Percentiles rank a stretch among this genome's conserved stretches.
Conservation (phyloP, 192 early-diverging fungal genomes). For the Rhizophlyctis rosea region DNA sequence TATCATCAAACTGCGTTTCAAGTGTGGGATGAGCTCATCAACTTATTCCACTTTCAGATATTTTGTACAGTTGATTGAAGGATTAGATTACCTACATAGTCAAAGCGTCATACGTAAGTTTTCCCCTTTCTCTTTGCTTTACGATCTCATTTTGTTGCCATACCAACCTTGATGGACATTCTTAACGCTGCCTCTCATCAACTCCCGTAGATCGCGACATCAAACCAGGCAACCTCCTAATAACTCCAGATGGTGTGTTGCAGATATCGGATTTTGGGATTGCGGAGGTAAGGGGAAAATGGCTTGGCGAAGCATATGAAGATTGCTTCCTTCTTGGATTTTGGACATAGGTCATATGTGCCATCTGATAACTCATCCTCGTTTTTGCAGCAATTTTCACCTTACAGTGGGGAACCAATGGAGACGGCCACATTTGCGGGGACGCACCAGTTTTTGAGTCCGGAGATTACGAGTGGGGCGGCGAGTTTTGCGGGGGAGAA, state of each 20-base stretch:
- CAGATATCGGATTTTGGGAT: slow-evolving; percentile 60
- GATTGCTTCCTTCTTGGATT: not conserved
- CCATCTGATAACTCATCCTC: no score
- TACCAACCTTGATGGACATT: no score
- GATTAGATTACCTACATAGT: slow-evolving; percentile 48
- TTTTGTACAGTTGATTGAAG: slow-evolving; percentile 57
- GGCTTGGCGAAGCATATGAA: not conserved
- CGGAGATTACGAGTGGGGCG: slow-evolving; percentile 47
- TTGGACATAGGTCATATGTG: no score
- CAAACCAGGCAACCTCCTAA: slow-evolving; percentile 53
- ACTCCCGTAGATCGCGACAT: slow-evolving; percentile 52
- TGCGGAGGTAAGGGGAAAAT: slow-evolving; percentile 40
- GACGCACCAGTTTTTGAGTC: slow-evolving; percentile 58
- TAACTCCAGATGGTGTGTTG: slow-evolving; percentile 50
- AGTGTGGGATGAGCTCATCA: no score
- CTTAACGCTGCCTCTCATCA: no score
- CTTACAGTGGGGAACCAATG: slow-evolving; percentile 40
- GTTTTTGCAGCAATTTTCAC: slow-evolving; percentile 43
- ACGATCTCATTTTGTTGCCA: not conserved
- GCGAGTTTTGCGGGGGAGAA: slow-evolving; percentile 32
- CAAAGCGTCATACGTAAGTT: slow-evolving; percentile 49
- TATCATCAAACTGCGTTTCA: no score
- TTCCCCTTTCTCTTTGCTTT: no score
- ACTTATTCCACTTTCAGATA: slow-evolving; percentile 37
- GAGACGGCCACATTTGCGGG: slow-evolving; percentile 45